Percentiles rank a stretch among this genome's conserved stretches.
Evolutionary conservation across 2,329 filamentous ascomycete species (phyloP).

Genomic region (Neonectria coccinea): DNA sequence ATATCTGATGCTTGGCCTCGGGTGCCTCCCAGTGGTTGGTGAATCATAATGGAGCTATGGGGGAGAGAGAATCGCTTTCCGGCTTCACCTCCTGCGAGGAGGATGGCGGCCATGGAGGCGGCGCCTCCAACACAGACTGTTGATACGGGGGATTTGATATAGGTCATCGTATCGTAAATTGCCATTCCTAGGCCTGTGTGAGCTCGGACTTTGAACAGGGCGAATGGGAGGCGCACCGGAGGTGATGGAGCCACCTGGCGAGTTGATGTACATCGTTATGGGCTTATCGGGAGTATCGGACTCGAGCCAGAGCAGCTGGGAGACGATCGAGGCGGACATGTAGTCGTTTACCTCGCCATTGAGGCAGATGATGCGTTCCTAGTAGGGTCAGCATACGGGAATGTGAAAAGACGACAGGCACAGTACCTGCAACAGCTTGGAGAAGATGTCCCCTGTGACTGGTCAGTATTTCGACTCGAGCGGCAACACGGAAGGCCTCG

Average conservation of each 20-base stretch:
- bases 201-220: slow-evolving; percentile 16
- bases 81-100: slow-evolving; percentile 86
- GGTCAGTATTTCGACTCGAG: slow-evolving; percentile 31
- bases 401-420: not conserved
- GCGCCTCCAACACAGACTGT: slow-evolving; percentile 97
- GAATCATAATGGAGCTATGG: slow-evolving; percentile 97
- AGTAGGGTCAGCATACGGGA: slow-evolving; percentile 29
- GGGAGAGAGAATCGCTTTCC: slow-evolving; percentile 90
- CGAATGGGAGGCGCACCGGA: slow-evolving; percentile 54
- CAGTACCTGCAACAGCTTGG: slow-evolving; percentile 77
- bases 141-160: slow-evolving; percentile 91
- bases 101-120: slow-evolving; percentile 91
- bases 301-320: slow-evolving; percentile 97
- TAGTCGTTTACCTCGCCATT: slow-evolving; percentile 93
- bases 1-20: slow-evolving; percentile 81
- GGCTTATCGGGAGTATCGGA: slow-evolving; percentile 94
- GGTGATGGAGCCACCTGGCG: slow-evolving; percentile 91
- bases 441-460: slow-evolving; percentile 82
- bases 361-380: slow-evolving; percentile 94
- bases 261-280: slow-evolving; percentile 98
- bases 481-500: slow-evolving; percentile 39
- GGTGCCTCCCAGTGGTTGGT: slow-evolving; percentile 87
- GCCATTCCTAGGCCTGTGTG: slow-evolving; percentile 67
- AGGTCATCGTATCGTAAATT: slow-evolving; percentile 99
- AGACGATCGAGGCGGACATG: slow-evolving; percentile 92